phyloP scores from a whole-genome alignment of 805 yeast species.

The Kluyveromyces wickerhamii region DNA sequence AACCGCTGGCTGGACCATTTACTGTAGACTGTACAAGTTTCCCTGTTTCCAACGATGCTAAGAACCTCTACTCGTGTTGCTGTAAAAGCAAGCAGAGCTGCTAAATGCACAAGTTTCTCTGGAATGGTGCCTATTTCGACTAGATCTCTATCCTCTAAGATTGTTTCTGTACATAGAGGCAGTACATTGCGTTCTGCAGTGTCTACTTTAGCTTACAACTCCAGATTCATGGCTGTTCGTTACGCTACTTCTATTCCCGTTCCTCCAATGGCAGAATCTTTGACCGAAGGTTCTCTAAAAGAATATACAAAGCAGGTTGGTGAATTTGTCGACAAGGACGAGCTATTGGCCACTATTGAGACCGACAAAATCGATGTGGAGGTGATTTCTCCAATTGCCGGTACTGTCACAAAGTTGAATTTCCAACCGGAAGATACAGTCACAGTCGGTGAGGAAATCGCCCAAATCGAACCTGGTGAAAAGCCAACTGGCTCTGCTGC shows the following conservation, averaged over 20 bases:
- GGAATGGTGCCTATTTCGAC: no score
- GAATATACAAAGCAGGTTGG: constrained; percentile 69
- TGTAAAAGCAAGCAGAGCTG: no score
- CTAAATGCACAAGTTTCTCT: no score
- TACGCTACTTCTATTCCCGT: constrained; percentile 62
- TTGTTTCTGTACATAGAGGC: no score
- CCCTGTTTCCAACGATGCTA: no score
- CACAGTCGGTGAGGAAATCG: constrained; percentile 88
- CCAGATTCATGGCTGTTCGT: constrained; percentile 20
- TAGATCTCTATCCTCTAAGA: no score
- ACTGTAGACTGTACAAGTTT: no score
- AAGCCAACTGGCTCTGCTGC: constrained; percentile 56
- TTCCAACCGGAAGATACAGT: constrained; percentile 88
- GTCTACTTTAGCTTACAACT: no score
- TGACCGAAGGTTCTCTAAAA: constrained; percentile 90
- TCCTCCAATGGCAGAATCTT: constrained; percentile 98
- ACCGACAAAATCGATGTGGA: constrained; percentile 98
- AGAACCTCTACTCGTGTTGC: no score
- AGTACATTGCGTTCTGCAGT: no score
- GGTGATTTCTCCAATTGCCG: constrained; percentile 89
- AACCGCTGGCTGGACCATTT: no score
- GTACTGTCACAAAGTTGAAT: constrained; percentile 78
- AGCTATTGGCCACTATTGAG: constrained; percentile 91
- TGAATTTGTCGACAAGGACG: constrained; percentile 79
- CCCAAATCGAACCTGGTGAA: constrained; percentile 72